Percentiles rank a stretch among this genome's conserved stretches.
Evolutionary conservation across 192 early-diverging fungal genomes (phyloP).

Genomic region (Coemansia sp.): DNA sequence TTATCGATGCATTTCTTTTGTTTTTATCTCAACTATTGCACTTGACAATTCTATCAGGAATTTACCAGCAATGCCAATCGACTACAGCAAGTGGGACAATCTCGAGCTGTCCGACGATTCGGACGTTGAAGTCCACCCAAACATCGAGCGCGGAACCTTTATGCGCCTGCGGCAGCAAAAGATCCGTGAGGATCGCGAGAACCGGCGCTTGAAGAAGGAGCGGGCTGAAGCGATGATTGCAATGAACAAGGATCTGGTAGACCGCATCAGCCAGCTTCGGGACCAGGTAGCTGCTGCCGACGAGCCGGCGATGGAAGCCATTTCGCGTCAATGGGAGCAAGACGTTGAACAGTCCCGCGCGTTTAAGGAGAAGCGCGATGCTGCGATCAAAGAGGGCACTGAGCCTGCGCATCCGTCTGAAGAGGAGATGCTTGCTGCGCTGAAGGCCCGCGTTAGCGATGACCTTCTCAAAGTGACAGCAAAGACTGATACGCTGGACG

Average conservation of each 20-base stretch:
- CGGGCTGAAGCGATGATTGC: slow-evolving; percentile 24
- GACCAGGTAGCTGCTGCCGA: slow-evolving; percentile 15
- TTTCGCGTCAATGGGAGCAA: slow-evolving; percentile 24
- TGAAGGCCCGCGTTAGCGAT: slow-evolving; percentile 53
- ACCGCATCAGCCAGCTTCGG: slow-evolving; percentile 33
- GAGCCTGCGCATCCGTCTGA: slow-evolving; percentile 33
- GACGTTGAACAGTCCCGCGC: slow-evolving; percentile 43
- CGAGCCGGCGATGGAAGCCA: slow-evolving; percentile 13
- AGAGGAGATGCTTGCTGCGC: slow-evolving; percentile 55
- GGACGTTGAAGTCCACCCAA: slow-evolving; percentile 95
- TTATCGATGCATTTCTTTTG: neutral
- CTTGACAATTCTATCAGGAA: neutral
- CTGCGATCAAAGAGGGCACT: slow-evolving; percentile 17
- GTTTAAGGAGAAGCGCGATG: slow-evolving; percentile 49
- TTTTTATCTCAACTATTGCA: neutral
- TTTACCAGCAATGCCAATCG: slow-evolving; percentile 53
- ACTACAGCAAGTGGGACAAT: slow-evolving; percentile 97
- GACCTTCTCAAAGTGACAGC: slow-evolving; percentile 32
- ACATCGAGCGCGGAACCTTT: slow-evolving; percentile 90
- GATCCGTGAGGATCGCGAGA: slow-evolving; percentile 83
- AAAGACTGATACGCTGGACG: slow-evolving; percentile 21
- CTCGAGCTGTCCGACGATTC: slow-evolving; percentile 94
- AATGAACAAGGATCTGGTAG: slow-evolving; percentile 39
- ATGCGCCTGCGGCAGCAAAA: slow-evolving; percentile 88
- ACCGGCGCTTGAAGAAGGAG: slow-evolving; percentile 62